Conservation (phyloP, 2,329 filamentous ascomycete genomes). For the Alternaria brassicicola region DNA sequence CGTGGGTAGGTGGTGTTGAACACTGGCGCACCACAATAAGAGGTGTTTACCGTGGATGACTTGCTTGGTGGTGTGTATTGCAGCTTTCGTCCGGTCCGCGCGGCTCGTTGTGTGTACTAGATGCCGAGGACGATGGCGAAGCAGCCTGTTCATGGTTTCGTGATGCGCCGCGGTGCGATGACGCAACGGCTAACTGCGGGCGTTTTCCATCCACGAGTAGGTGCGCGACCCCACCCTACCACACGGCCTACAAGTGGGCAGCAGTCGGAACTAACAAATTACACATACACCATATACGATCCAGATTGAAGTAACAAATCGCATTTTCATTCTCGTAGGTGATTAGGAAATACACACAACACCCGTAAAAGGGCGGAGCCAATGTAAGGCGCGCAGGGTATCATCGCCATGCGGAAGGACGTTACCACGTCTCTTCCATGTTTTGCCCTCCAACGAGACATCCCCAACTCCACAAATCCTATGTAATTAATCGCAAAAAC, state of each 20-base stretch:
- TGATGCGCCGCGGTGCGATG: conserved; percentile 22
- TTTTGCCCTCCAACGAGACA: conserved; percentile 12
- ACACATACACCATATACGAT: not conserved
- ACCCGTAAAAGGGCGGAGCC: conserved; percentile 4
- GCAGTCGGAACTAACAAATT: not conserved
- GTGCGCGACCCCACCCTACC: conserved; percentile 7
- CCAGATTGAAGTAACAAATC: not conserved
- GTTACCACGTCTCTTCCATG: conserved; percentile 8
- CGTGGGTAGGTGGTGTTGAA: not conserved
- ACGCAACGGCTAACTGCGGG: conserved; percentile 27
- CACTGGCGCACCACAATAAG: not conserved
- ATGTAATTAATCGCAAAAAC: not conserved
- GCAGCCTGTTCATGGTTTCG: conserved; percentile 22
- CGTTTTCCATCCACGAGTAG: conserved; percentile 19
- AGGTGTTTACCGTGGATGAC: not conserved
- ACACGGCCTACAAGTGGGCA: not conserved
- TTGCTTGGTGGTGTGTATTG: not conserved
- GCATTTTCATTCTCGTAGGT: conserved; percentile 16
- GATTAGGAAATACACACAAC: conserved; percentile 12
- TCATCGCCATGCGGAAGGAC: conserved; percentile 16
- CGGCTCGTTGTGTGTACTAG: not conserved
- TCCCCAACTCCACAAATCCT: not conserved
- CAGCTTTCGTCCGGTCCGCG: not conserved
- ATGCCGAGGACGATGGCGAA: conserved; percentile 11
- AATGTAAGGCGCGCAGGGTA: conserved; percentile 16